Evolutionary conservation across 2,329 filamentous ascomycete species (phyloP), one percentile per base, ranked within the genome.

Genomic region (Cercospora brassicicola): DNA sequence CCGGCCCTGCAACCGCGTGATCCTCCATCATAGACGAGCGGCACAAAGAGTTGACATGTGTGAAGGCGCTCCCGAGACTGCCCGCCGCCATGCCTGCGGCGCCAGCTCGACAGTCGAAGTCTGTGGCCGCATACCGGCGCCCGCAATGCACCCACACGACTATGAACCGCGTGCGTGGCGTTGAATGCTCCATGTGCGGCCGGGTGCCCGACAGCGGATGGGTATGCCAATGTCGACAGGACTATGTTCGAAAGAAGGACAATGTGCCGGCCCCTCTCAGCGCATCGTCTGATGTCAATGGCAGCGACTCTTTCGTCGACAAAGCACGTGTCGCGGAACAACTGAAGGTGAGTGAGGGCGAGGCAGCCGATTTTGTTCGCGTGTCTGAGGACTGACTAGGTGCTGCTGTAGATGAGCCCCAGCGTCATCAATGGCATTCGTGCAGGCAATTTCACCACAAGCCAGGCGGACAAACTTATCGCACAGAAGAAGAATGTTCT

Each of bases 151-250:
- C 88, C 2, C 91, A 94, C 75, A 80, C 88, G 56, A 88, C 84
- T 65, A 89, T 93, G 85, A 86, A 87, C 9, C 87, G 90, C 30
- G 78, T 92, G 55, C 91, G 89, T 73, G 85, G 84, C 36, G 76
- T 82, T 30, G 75, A 77, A 18, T 95, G 92, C 79, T 79, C 84
- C 7, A 75, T 83, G 26, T 95, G 92, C 73, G 80, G 81, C 45
- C 79, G 80, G 48, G 78, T 78, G 1, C 86, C 89, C 0, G 79
- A 83, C 15, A 83, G 89, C 63, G 90, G 91, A 28, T 95, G 90
- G 87, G 80, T 95, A 23, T 95, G 92, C 78, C 83, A 85, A 67
- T 95, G 92, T 78, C 86, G 84, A 11, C 87, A 91, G 76, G 91
- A 93, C 68, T 36, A 70, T 15, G 66, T 72, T n/a, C 63, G 61